Conservation (phyloP, 345 rosid genomes). For the Microcos paniculata region DNA sequence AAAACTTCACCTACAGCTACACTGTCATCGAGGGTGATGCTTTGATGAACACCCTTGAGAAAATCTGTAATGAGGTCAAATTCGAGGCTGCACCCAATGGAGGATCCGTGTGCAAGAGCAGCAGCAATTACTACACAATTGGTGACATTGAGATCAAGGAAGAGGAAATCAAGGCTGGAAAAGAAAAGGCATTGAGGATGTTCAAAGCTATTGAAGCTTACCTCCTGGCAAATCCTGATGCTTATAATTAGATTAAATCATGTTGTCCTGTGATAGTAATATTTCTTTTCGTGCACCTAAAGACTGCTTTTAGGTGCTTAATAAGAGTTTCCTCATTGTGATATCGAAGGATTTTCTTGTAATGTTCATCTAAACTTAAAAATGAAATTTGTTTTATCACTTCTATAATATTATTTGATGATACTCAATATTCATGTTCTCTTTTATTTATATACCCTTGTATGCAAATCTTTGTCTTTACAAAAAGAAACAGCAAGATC, state of each 20-base stretch:
- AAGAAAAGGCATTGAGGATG: slow-evolving; percentile 19
- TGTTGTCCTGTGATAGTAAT: too few relatives aligned
- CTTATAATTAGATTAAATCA: slow-evolving; percentile 12
- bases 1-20: slow-evolving; percentile 17
- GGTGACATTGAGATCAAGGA: slow-evolving; percentile 18
- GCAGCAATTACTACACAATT: slow-evolving; percentile 21
- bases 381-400: too few relatives aligned
- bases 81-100: slow-evolving; percentile 28
- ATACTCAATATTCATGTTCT: too few relatives aligned
- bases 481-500: too few relatives aligned
- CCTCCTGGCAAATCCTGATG: slow-evolving; percentile 27
- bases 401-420: too few relatives aligned
- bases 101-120: slow-evolving; percentile 32
- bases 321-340: too few relatives aligned
- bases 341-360: too few relatives aligned
- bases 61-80: slow-evolving; percentile 12
- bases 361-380: too few relatives aligned
- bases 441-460: too few relatives aligned
- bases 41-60: slow-evolving; percentile 12
- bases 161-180: slow-evolving; percentile 29
- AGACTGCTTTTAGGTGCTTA: too few relatives aligned
- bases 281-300: slow-evolving; percentile 8
- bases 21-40: slow-evolving; percentile 26
- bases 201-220: slow-evolving; percentile 35
- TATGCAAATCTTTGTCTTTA: too few relatives aligned